Evolutionary conservation across 345 rosid species (phyloP).

Genomic region (Arabidopsis thaliana): DNA sequence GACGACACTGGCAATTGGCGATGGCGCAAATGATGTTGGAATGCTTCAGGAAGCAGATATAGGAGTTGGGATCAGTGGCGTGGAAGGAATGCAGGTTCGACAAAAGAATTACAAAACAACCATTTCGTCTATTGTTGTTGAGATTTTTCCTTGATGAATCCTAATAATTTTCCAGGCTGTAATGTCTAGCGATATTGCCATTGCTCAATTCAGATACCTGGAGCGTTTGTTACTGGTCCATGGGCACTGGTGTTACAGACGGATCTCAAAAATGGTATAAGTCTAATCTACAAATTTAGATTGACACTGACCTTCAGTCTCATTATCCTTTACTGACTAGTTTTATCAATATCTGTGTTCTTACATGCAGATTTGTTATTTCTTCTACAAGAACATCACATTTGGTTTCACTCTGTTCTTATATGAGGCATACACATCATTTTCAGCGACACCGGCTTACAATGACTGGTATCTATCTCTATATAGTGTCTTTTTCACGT

Average conservation of each 20-base stretch:
- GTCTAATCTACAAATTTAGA: neutral
- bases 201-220: slow-evolving; percentile 91
- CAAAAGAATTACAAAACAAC: slow-evolving; percentile 15
- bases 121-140: slow-evolving; percentile 15
- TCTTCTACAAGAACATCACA: slow-evolving; percentile 92
- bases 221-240: slow-evolving; percentile 97
- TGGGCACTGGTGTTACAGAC: slow-evolving; percentile 98
- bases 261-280: slow-evolving; percentile 89
- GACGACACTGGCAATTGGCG: slow-evolving; percentile 92
- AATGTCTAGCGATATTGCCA: slow-evolving; percentile 95
- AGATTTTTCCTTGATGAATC: neutral
- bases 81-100: slow-evolving; percentile 98
- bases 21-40: slow-evolving; percentile 99
- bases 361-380: slow-evolving; percentile 85
- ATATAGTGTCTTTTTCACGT: slow-evolving; percentile 80
- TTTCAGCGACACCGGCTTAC: slow-evolving; percentile 81
- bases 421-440: slow-evolving; percentile 76
- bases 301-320: slow-evolving; percentile 3
- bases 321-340: slow-evolving; percentile 1
- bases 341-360: slow-evolving; percentile 24
- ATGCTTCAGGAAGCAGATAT: slow-evolving; percentile 99
- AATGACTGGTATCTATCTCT: slow-evolving; percentile 89
- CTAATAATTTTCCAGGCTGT: slow-evolving; percentile 63
- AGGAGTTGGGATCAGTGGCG: slow-evolving; percentile 96
- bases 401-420: slow-evolving; percentile 87